Evolutionary conservation across 805 yeast genomes (phyloP), one percentile per base, ranked within the genome.

Genomic region (Ogataea ganodermae): DNA sequence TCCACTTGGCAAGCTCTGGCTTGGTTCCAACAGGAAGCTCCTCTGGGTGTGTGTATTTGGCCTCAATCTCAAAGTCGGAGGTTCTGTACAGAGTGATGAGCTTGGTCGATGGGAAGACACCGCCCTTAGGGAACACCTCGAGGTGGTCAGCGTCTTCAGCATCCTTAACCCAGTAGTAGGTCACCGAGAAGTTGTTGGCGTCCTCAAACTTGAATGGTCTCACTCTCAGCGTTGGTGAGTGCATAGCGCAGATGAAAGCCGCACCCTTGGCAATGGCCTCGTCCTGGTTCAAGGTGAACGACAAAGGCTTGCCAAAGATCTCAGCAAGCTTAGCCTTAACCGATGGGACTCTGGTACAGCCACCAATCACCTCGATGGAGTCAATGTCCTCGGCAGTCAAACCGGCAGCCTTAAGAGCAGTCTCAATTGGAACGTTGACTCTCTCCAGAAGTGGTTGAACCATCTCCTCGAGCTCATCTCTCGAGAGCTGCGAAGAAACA

Each of bases 191-290:
- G 65, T 83, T 86, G 82, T 91, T 92, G 69, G 83, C 74, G 71
- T 94, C 99, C 76, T 92, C 97, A 68, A 91, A 94, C 75, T 92
- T 92, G 86, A 94, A 94, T 59, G 97, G 97, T 75, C 98, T 87
- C 45, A 94, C 99, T 76, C 99, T 88, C 63, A 94, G 83, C 57
- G 97, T 91, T 73, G 99, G 99, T 28, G 98, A 92, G 79, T 91
- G 98, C 76, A 90, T 88, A 59, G 99, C 99, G 73, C 99, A 94
- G 65, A 94, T 87, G 74, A 94, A 94, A 41, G 99, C 97, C 63
- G 96, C 96, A 78, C 99, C 99, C 73, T 92, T 89, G 48, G 99
- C 98, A 69, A 92, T 86, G 55, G 99, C 97, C 80, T 94, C 99
- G 69, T 94, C 99, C 76, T 91, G 97, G 81, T 94, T 94, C 74